Conservation (phyloP, 192 early-diverging fungal species). For the Kickxella alabastrina region DNA sequence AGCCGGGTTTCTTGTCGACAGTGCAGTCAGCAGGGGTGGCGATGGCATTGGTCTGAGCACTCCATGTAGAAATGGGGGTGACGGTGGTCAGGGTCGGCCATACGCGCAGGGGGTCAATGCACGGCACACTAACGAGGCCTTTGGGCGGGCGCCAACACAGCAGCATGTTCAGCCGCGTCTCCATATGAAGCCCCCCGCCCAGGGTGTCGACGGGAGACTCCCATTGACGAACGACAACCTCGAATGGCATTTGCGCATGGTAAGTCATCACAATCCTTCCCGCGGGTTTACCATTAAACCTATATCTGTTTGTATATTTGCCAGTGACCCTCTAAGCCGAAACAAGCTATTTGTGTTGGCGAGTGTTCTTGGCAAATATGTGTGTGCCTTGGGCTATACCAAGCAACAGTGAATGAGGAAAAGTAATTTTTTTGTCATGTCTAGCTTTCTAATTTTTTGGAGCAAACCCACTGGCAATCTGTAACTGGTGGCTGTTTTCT, state of each 20-base stretch:
- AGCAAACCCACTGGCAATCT: not conserved
- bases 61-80: no score
- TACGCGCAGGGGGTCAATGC: no score
- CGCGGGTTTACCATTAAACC: no score
- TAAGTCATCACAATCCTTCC: slow-evolving; percentile 14
- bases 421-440: not conserved
- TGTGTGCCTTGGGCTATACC: no score
- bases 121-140: slow-evolving; percentile 10
- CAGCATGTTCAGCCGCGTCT: slow-evolving; percentile 41
- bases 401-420: no score
- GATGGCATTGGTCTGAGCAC: not conserved
- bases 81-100: no score
- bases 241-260: slow-evolving; percentile 50
- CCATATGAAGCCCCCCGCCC: slow-evolving; percentile 34
- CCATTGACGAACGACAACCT: slow-evolving; percentile 38
- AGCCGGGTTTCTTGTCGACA: not conserved
- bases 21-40: not conserved
- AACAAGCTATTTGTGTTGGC: no score
- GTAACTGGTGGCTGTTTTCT: no score
- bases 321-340: no score
- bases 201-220: slow-evolving; percentile 32
- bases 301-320: no score
- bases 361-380: no score
- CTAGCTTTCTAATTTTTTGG: not conserved
- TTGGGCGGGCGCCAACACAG: slow-evolving; percentile 32